A percentile compares a stretch with the other conserved stretches of the same genome.
These are phyloP conservation scores for Apiospora sp. DNA, from an alignment of 2,329 filamentous ascomycete species.

Conservation along the genomic window DNA sequence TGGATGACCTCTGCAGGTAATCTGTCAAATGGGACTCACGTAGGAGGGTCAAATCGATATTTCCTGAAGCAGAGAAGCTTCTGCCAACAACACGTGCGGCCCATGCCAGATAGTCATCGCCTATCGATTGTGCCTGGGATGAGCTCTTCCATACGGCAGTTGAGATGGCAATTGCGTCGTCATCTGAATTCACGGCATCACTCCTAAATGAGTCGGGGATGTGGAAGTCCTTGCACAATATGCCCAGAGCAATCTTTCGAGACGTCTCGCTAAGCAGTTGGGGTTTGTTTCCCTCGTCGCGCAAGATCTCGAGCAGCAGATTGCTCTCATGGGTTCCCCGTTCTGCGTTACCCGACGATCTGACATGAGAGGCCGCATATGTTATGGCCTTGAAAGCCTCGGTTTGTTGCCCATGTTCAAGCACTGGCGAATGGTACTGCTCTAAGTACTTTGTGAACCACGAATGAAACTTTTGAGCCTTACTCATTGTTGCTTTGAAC, in stretches of 20 bases:
- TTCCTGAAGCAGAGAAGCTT: conserved; percentile 80
- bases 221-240: conserved; percentile 79
- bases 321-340: conserved; percentile 78
- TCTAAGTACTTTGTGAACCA: conserved; percentile 80
- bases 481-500: conserved; percentile 77
- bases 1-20: conserved; percentile 56
- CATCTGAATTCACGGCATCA: conserved; percentile 75
- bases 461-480: conserved; percentile 75
- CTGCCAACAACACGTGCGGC: conserved; percentile 84
- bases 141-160: conserved; percentile 81
- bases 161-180: conserved; percentile 67
- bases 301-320: conserved; percentile 80
- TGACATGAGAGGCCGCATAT: conserved; percentile 71
- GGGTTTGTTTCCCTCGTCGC: conserved; percentile 69
- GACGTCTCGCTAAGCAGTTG: conserved; percentile 76
- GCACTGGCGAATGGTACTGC: conserved; percentile 63
- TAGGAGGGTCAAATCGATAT: conserved; percentile 67
- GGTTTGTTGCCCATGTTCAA: conserved; percentile 56
- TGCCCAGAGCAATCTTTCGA: conserved; percentile 72
- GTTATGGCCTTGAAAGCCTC: conserved; percentile 73
- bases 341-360: conserved; percentile 73
- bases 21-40: conserved; percentile 64
- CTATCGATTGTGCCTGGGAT: conserved; percentile 63
- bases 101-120: conserved; percentile 80
- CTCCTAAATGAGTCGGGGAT: conserved; percentile 62